phyloP scores from a whole-genome alignment of 2,329 filamentous ascomycete species.

The Botrytis byssoidea region DNA sequence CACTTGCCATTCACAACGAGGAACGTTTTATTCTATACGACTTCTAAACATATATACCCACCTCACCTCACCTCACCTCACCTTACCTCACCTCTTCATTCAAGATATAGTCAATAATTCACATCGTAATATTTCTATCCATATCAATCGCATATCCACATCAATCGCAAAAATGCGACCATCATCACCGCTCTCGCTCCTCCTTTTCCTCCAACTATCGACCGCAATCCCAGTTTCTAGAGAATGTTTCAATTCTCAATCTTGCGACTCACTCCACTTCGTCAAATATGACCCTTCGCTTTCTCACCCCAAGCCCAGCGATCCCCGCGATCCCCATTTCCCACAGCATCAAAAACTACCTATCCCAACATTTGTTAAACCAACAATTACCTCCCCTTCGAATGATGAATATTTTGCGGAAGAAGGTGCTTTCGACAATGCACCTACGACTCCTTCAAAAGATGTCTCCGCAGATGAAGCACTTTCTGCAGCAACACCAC shows the following conservation, averaged over 20 bases:
- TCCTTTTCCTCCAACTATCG: constrained; percentile 26
- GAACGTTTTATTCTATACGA: not conserved
- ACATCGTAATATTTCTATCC: not conserved
- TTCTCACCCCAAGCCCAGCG: not conserved
- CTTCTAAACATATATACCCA: not conserved
- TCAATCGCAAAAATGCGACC: constrained; percentile 14
- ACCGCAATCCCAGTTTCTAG: constrained; percentile 22
- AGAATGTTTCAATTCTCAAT: constrained; percentile 11
- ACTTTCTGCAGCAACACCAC: constrained; percentile 29
- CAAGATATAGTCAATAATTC: not conserved
- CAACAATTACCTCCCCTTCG: not conserved
- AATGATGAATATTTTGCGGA: not conserved
- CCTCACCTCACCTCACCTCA: too few relatives aligned
- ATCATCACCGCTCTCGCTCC: constrained; percentile 16
- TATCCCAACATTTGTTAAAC: not conserved
- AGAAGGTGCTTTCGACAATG: constrained; percentile 32
- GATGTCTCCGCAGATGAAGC: constrained; percentile 28
- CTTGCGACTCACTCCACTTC: not conserved
- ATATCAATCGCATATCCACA: not conserved
- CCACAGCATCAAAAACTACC: constrained; percentile 30
- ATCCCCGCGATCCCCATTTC: constrained; percentile 30
- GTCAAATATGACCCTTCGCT: not conserved
- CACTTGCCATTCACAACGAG: not conserved
- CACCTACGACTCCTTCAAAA: constrained; percentile 29
- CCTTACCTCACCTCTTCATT: not conserved